Conservation (phyloP, 805 yeast species). For the Yarrowia alimentaria region DNA sequence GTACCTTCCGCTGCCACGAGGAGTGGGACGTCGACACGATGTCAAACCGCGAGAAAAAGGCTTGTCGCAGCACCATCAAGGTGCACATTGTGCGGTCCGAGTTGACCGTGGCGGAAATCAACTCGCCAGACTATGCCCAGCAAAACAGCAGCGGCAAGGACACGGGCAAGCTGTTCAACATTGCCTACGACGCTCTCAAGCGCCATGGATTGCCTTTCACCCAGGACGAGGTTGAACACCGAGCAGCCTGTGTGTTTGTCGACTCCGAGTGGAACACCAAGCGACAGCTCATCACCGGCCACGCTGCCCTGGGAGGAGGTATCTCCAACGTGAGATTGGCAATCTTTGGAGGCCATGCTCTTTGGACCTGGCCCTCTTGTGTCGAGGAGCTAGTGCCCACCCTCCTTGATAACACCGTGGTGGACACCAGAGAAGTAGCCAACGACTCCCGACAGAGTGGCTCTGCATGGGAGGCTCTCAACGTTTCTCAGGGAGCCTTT, state of each 20-base stretch:
- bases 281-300: slow-evolving; percentile 63
- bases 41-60: slow-evolving; percentile 45
- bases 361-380: slow-evolving; percentile 89
- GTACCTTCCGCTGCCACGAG: slow-evolving; percentile 75
- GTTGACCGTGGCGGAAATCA: slow-evolving; percentile 64
- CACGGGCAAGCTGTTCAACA: slow-evolving; percentile 71
- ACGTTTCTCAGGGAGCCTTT: slow-evolving; percentile 87
- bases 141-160: slow-evolving; percentile 73
- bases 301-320: slow-evolving; percentile 95
- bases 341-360: slow-evolving; percentile 89
- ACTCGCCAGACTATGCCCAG: slow-evolving; percentile 81
- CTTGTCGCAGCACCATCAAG: slow-evolving; percentile 59
- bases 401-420: slow-evolving; percentile 68
- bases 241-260: slow-evolving; percentile 80
- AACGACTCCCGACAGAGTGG: slow-evolving; percentile 85
- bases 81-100: slow-evolving; percentile 73
- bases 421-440: slow-evolving; percentile 71
- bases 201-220: slow-evolving; percentile 56
- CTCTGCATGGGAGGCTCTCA: slow-evolving; percentile 84
- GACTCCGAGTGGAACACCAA: slow-evolving; percentile 81
- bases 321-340: slow-evolving; percentile 68
- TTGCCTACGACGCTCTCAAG: slow-evolving; percentile 72
- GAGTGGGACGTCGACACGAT: slow-evolving; percentile 56
- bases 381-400: slow-evolving; percentile 66
- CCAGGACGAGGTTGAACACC: slow-evolving; percentile 50